Percentiles rank a stretch among this genome's conserved stretches.
Evolutionary conservation across 441 rosid species (phyloP).

Genomic region (Pelargonium australe): DNA sequence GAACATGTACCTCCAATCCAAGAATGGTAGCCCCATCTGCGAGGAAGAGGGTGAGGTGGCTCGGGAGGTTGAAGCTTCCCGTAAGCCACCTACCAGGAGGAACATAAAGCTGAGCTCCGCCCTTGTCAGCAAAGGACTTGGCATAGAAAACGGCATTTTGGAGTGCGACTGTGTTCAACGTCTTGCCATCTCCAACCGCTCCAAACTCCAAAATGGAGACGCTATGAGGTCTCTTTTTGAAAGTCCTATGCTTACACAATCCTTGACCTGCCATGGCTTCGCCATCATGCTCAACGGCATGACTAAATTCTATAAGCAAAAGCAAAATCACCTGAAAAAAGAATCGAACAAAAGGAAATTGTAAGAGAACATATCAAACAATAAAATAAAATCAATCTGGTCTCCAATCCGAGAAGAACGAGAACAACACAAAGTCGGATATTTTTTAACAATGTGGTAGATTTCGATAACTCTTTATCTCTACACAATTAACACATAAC

Average conservation of each 20-base stretch:
- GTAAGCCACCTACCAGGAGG: slow-evolving; percentile 90
- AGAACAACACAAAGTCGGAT: not conserved
- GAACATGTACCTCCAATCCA: slow-evolving; percentile 61
- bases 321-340: slow-evolving; percentile 71
- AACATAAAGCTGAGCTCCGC: slow-evolving; percentile 95
- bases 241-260: slow-evolving; percentile 39
- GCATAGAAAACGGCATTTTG: slow-evolving; percentile 90
- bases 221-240: slow-evolving; percentile 80
- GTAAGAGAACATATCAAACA: slow-evolving; percentile 3
- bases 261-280: slow-evolving; percentile 27
- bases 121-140: slow-evolving; percentile 91
- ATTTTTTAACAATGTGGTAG: not conserved
- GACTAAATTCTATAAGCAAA: slow-evolving; percentile 81
- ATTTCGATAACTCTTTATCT: not conserved
- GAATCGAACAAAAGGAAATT: slow-evolving; percentile 15
- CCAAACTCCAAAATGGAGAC: slow-evolving; percentile 91
- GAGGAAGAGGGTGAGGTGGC: slow-evolving; percentile 89
- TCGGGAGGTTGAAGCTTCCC: slow-evolving; percentile 84
- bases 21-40: slow-evolving; percentile 83
- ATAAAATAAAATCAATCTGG: not conserved
- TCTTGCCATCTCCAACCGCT: slow-evolving; percentile 87
- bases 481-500: not conserved
- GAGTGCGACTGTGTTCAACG: slow-evolving; percentile 75
- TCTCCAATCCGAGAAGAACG: not conserved
- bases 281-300: slow-evolving; percentile 31